Percentiles rank a stretch among this genome's conserved stretches.
These are phyloP conservation scores for Penicillium paneum DNA, from an alignment of 2,329 filamentous ascomycete species.

Conservation along the genomic window DNA sequence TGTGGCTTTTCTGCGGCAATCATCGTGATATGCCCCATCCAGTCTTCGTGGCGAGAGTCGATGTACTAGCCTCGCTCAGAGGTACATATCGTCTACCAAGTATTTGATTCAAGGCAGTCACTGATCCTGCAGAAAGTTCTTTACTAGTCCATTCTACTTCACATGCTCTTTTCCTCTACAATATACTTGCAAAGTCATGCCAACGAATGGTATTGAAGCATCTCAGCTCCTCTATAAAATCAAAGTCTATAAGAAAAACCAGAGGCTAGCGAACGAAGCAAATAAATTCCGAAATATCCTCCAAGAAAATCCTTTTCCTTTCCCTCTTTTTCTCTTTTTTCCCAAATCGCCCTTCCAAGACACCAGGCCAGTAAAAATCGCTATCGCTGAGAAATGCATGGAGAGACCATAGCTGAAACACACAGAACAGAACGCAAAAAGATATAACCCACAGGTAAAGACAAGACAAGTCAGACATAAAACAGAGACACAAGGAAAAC, in stretches of 20 bases:
- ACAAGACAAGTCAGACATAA: conserved; percentile 23
- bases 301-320: conserved; percentile 11
- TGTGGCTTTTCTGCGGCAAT: too few relatives aligned
- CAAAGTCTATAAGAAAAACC: conserved; percentile 14
- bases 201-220: conserved; percentile 7
- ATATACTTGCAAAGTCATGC: not conserved
- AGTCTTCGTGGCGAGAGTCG: too few relatives aligned
- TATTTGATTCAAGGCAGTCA: not conserved
- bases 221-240: conserved; percentile 4
- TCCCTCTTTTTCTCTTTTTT: conserved; percentile 18
- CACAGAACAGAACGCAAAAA: conserved; percentile 11
- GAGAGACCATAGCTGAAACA: conserved; percentile 16
- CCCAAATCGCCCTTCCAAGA: conserved; percentile 18
- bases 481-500: conserved; percentile 7
- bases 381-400: conserved; percentile 29
- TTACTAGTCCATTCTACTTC: too few relatives aligned
- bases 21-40: too few relatives aligned
- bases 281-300: conserved; percentile 15
- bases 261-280: conserved; percentile 18
- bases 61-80: too few relatives aligned
- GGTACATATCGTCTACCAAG: too few relatives aligned
- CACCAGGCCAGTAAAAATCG: conserved; percentile 21
- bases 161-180: not conserved
- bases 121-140: not conserved
- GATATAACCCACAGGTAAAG: conserved; percentile 19